Conservation (phyloP, 768 basidiomycete genomes). For the Epithele typhae region DNA sequence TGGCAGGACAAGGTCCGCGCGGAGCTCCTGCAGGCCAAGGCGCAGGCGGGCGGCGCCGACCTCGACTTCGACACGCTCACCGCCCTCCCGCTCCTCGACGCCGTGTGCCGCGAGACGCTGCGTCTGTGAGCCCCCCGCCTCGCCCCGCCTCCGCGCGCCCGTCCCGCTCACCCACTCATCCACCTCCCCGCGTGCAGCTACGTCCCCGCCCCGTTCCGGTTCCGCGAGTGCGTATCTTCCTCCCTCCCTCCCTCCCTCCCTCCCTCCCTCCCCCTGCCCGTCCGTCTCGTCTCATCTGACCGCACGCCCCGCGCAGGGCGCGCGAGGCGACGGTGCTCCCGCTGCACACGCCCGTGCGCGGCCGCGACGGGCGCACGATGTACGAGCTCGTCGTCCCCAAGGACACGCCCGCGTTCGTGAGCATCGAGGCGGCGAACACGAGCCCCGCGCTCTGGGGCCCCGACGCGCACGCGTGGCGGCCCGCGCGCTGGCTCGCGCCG, state of each 20-base stretch:
- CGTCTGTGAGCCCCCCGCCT: constrained; percentile 35
- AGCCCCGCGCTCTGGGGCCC: constrained; percentile 40
- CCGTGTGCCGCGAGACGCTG: constrained; percentile 53
- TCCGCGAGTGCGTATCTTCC: constrained; percentile 13
- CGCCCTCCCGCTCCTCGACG: constrained; percentile 59
- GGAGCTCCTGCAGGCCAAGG: constrained; percentile 29
- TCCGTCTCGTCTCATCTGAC: background rate
- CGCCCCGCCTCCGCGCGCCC: constrained; percentile 40
- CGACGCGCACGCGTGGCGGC: constrained; percentile 38
- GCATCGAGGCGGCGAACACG: constrained; percentile 36
- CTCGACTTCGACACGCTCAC: constrained; percentile 35
- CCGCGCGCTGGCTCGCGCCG: constrained; percentile 36
- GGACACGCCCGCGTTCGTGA: constrained; percentile 34
- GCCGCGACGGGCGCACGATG: constrained; percentile 10
- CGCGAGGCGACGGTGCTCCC: constrained; percentile 41
- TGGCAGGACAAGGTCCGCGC: constrained; percentile 36
- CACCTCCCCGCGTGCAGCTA: constrained; percentile 1
- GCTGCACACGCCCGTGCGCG: constrained; percentile 13
- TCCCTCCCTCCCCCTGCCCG: constrained; percentile 1
- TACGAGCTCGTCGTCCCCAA: constrained; percentile 31
- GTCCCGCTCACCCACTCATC: too few species aligned
- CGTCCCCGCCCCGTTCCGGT: constrained; percentile 6
- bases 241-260: background rate
- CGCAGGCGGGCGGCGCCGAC: constrained; percentile 22
- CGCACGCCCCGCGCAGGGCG: constrained; percentile 1